These are phyloP conservation scores for Chytriomyces confervae DNA, from an alignment of 192 early-diverging fungal species.

Conservation along the genomic window DNA sequence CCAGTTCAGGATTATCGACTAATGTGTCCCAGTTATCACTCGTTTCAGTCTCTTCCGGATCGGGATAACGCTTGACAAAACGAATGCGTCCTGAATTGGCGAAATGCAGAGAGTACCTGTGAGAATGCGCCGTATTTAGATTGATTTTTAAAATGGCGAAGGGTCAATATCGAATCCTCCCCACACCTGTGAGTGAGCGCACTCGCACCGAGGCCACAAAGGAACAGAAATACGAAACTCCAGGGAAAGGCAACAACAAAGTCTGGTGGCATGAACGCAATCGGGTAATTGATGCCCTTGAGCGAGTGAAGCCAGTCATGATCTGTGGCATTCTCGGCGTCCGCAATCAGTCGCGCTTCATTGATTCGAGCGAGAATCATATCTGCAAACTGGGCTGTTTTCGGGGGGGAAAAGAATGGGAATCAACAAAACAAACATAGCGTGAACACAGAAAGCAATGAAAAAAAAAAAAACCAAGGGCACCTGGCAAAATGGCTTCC, in stretches of 20 bases:
- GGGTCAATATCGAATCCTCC: neutral
- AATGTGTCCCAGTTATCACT: slow-evolving; percentile 31
- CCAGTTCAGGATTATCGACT: slow-evolving; percentile 25
- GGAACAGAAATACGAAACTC: slow-evolving; percentile 27
- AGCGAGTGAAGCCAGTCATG: slow-evolving; percentile 35
- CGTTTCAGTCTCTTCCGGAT: slow-evolving; percentile 30
- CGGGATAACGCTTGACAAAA: slow-evolving; percentile 33
- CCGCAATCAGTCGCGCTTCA: slow-evolving; percentile 8
- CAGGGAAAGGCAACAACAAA: slow-evolving; percentile 30
- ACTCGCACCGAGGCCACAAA: slow-evolving; percentile 3
- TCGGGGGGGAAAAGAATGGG: neutral
- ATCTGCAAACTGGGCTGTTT: neutral
- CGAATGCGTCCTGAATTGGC: slow-evolving; percentile 11
- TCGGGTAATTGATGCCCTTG: slow-evolving; percentile 14
- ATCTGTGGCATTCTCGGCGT: slow-evolving; percentile 30
- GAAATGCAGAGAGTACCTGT: slow-evolving; percentile 27
- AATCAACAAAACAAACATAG: neutral
- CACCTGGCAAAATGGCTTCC: slow-evolving; percentile 24
- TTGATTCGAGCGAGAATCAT: slow-evolving; percentile 10
- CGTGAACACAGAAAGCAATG: neutral
- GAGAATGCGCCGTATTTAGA: too few species aligned
- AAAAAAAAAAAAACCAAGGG: neutral
- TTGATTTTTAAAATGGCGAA: neutral
- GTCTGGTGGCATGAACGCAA: slow-evolving; percentile 25
- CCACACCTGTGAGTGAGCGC: slow-evolving; percentile 1